These are phyloP conservation scores for Hypoxylon sp. DNA, from an alignment of 2,329 filamentous ascomycete species.

Conservation along the genomic window DNA sequence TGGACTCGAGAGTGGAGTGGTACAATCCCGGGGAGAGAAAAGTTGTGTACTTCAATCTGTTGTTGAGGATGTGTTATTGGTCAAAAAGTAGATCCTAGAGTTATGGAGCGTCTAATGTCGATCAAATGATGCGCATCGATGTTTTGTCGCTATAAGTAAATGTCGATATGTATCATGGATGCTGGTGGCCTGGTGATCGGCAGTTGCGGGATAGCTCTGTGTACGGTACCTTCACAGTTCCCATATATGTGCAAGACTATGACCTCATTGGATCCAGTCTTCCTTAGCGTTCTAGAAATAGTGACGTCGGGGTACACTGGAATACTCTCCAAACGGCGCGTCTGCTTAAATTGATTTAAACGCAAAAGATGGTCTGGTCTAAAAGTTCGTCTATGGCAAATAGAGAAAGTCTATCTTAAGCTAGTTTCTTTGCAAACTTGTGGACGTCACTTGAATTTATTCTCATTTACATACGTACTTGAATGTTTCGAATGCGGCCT, in stretches of 20 bases:
- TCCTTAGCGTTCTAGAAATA: conserved; percentile 34
- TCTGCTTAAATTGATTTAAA: conserved; percentile 8
- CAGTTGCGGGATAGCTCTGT: conserved; percentile 38
- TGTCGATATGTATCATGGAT: conserved; percentile 1
- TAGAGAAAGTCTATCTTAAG: neutral
- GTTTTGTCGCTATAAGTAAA: conserved; percentile 33
- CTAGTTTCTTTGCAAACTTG: neutral
- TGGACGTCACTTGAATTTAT: conserved; percentile 10
- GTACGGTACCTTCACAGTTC: conserved; percentile 14
- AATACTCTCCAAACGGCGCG: conserved; percentile 8
- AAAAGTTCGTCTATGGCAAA: neutral
- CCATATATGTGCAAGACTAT: conserved; percentile 30
- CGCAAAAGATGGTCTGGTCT: neutral
- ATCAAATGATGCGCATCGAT: conserved; percentile 42
- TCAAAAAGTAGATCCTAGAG: conserved; percentile 12
- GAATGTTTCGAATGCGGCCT: conserved; percentile 32
- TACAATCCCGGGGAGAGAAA: conserved; percentile 19
- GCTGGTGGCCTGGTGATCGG: conserved; percentile 44
- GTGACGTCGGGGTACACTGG: conserved; percentile 28
- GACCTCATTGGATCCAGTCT: conserved; percentile 43
- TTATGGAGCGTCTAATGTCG: conserved; percentile 31
- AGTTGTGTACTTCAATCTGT: conserved; percentile 22
- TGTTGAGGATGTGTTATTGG: conserved; percentile 29
- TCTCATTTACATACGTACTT: conserved; percentile 3
- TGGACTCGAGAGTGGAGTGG: conserved; percentile 26